Conservation (phyloP, 805 yeast species). For the Myxozyma melibiosi region DNA sequence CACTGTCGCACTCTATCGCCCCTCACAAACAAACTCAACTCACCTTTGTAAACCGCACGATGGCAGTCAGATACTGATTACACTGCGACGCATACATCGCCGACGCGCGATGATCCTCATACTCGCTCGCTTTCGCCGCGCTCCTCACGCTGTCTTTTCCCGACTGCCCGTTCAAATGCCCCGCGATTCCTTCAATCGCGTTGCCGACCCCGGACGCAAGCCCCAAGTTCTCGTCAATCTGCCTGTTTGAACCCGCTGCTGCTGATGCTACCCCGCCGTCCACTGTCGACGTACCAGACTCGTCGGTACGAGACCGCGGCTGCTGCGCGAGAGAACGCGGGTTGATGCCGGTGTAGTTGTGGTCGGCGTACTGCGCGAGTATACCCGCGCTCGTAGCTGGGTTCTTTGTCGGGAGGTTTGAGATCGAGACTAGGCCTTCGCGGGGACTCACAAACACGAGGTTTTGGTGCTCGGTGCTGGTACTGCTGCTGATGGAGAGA, state of each 20-base stretch:
- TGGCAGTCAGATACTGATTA: slow-evolving; percentile 22
- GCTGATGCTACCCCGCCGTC: not conserved
- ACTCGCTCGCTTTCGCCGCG: not conserved
- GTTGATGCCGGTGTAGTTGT: slow-evolving; percentile 5
- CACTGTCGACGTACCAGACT: too few species aligned
- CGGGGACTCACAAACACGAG: too few species aligned
- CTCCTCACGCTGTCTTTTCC: not conserved
- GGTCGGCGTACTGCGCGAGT: slow-evolving; percentile 9
- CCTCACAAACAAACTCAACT: not conserved
- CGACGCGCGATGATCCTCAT: slow-evolving; percentile 16
- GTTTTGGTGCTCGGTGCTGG: too few species aligned
- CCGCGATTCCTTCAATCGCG: not conserved
- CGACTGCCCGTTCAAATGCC: too few species aligned
- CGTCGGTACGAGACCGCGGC: too few species aligned
- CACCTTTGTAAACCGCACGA: slow-evolving; percentile 22
- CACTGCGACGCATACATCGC: slow-evolving; percentile 25
- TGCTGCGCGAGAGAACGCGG: too few species aligned
- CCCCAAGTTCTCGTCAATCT: too few species aligned
- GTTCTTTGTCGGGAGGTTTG: not conserved
- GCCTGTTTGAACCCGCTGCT: too few species aligned
- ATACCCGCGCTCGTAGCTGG: slow-evolving; percentile 13
- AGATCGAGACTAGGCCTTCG: not conserved
- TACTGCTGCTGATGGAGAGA: too few species aligned
- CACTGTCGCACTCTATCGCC: too few species aligned
- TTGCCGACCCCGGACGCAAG: not conserved